These are phyloP conservation scores for Lodderomyces metapsilosis DNA, from an alignment of 1,139 yeast genomes.

Conservation along the genomic window DNA sequence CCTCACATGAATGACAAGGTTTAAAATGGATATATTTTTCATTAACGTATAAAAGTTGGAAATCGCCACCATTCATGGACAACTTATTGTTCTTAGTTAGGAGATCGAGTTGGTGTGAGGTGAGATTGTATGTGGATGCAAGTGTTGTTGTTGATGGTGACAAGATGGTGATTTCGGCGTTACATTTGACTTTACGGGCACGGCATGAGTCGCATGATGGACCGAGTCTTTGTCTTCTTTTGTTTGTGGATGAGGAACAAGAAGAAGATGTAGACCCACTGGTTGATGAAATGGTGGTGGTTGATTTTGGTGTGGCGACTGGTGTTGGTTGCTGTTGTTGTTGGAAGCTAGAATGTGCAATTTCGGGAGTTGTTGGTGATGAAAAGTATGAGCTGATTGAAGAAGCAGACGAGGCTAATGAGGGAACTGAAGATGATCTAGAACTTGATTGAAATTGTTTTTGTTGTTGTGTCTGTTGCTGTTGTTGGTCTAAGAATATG, in stretches of 20 bases:
- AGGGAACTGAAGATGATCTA: slow-evolving; percentile 7
- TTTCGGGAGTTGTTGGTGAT: slow-evolving; percentile 15
- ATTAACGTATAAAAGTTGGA: slow-evolving; percentile 20
- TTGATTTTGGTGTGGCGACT: not conserved
- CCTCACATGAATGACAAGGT: slow-evolving; percentile 49
- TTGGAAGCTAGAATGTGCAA: slow-evolving; percentile 2
- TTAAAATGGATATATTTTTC: slow-evolving; percentile 47
- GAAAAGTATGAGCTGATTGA: slow-evolving; percentile 13
- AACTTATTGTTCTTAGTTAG: slow-evolving; percentile 3
- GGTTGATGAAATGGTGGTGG: slow-evolving; percentile 2
- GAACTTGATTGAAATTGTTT: slow-evolving; percentile 6
- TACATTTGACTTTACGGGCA: slow-evolving; percentile 71
- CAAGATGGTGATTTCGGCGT: slow-evolving; percentile 51
- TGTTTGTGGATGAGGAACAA: slow-evolving; percentile 13
- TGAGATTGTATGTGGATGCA: slow-evolving; percentile 12
- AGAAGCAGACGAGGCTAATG: slow-evolving; percentile 10
- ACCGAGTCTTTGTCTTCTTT: slow-evolving; percentile 64
- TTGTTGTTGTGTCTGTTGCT: slow-evolving; percentile 3
- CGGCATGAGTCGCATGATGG: slow-evolving; percentile 77
- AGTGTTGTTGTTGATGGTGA: not conserved
- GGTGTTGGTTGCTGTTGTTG: slow-evolving; percentile 1
- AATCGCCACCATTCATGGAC: slow-evolving; percentile 4
- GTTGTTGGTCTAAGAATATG: slow-evolving; percentile 12
- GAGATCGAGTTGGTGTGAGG: slow-evolving; percentile 8
- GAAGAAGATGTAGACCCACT: slow-evolving; percentile 2